Percentiles rank a stretch among this genome's conserved stretches.
phyloP scores from a whole-genome alignment of 768 basidiomycete genomes.

The Termitomyces sp. region DNA sequence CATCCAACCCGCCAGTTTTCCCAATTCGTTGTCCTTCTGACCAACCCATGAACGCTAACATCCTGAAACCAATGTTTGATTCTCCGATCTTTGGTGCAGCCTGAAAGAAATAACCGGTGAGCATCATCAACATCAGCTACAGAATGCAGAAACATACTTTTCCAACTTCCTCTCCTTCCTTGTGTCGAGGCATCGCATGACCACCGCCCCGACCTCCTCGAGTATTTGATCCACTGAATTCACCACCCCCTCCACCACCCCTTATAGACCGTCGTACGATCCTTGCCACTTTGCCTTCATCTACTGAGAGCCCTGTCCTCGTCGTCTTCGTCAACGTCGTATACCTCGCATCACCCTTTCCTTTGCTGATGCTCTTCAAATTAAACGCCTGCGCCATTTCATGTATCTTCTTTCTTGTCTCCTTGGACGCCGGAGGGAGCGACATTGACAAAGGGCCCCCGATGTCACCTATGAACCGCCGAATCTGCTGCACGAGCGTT shows the following conservation, averaged over 20 bases:
- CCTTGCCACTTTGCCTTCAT: conserved; percentile 59
- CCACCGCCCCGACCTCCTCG: conserved; percentile 27
- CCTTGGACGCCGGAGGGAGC: conserved; percentile 79
- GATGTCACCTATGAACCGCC: conserved; percentile 61
- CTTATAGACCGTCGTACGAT: conserved; percentile 37
- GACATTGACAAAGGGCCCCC: conserved; percentile 53
- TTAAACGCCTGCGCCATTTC: conserved; percentile 78
- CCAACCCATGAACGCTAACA: conserved; percentile 94
- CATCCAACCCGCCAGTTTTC: conserved; percentile 60
- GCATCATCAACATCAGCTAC: neutral
- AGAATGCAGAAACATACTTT: conserved; percentile 39
- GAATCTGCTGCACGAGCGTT: conserved; percentile 69
- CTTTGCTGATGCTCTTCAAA: conserved; percentile 76
- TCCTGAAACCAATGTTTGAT: conserved; percentile 81
- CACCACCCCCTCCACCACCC: conserved; percentile 32
- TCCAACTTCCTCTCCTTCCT: conserved; percentile 88
- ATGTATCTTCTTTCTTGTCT: conserved; percentile 71
- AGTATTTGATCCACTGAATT: conserved; percentile 32
- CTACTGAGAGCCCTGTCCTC: conserved; percentile 48
- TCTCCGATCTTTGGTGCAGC: conserved; percentile 80
- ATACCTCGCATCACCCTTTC: conserved; percentile 66
- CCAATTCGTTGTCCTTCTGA: conserved; percentile 80
- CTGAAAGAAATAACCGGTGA: conserved; percentile 29
- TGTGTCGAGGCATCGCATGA: conserved; percentile 45
- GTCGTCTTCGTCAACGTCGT: conserved; percentile 74